These are phyloP conservation scores for Blepharisma undulans DNA, from an alignment of 169 alveolate species.

Conservation along the genomic window DNA sequence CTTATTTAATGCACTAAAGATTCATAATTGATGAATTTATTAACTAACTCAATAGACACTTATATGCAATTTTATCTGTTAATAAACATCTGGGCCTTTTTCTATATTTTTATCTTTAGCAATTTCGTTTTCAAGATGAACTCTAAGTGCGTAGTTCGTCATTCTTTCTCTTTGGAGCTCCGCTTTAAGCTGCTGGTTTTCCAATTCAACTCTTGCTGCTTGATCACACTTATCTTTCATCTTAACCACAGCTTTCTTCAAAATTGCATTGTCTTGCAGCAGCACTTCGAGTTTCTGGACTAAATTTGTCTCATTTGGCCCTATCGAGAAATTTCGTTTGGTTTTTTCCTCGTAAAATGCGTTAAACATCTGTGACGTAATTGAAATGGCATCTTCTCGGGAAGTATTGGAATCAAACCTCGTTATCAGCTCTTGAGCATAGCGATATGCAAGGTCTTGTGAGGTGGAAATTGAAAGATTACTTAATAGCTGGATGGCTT, in stretches of 20 bases:
- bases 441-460: neutral
- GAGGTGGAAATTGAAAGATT: neutral
- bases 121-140: neutral
- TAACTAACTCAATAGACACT: neutral
- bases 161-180: neutral
- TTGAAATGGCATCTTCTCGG: neutral
- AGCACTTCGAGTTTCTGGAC: neutral
- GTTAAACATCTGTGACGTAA: neutral
- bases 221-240: neutral
- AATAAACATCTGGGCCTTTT: neutral
- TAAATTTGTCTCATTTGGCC: neutral
- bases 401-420: neutral
- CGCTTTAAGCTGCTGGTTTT: neutral
- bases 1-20: no score
- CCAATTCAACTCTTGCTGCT: neutral
- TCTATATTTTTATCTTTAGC: neutral
- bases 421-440: neutral
- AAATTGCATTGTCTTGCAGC: neutral
- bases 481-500: neutral
- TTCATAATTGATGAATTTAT: neutral
- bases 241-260: neutral
- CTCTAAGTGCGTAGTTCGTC: conserved; percentile 4
- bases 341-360: neutral
- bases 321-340: neutral
- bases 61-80: neutral